phyloP scores from a whole-genome alignment of 1,284 basidiomycete genomes.

The Leccinum griseonigrum region DNA sequence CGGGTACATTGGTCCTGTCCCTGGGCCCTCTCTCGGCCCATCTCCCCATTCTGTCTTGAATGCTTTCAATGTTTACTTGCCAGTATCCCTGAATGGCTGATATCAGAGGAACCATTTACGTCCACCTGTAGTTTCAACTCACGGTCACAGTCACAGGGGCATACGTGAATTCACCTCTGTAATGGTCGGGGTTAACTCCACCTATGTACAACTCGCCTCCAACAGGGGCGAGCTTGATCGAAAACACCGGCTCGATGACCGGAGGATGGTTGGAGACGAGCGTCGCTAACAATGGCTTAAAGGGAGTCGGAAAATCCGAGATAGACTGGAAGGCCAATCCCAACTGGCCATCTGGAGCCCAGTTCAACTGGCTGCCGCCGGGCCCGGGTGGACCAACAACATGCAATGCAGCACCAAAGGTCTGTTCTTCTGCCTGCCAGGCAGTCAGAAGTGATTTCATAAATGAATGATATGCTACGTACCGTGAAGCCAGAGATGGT shows the following conservation, averaged over 20 bases:
- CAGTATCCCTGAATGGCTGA: neutral
- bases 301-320: neutral
- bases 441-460: neutral
- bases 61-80: neutral
- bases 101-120: neutral
- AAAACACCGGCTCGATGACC: neutral
- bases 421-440: neutral
- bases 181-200: no score
- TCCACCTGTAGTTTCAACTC: neutral
- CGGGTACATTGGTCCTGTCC: neutral
- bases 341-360: neutral
- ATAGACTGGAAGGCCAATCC: neutral
- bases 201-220: neutral
- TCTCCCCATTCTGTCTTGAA: neutral
- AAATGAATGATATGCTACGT: neutral
- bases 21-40: neutral
- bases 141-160: no score
- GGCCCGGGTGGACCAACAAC: neutral
- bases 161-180: no score
- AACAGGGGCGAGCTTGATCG: neutral
- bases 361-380: no score
- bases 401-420: neutral
- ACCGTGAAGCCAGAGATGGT: neutral
- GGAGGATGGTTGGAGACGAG: neutral
- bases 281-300: neutral